Evolutionary conservation across 331 rosid species (phyloP).

Genomic region (Cucumis variabilis): DNA sequence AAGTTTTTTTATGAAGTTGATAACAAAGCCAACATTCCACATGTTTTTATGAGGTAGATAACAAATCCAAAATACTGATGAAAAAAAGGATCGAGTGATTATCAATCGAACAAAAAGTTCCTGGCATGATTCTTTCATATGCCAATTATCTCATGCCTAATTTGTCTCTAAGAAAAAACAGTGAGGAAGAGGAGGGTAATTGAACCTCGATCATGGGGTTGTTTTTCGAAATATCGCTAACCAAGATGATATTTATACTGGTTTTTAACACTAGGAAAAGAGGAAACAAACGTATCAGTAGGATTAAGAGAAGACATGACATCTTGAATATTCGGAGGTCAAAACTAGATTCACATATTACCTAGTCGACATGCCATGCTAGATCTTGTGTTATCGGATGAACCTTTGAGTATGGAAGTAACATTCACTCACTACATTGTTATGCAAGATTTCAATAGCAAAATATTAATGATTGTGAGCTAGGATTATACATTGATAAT

Average conservation of each 20-base stretch:
- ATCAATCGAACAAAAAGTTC: neutral
- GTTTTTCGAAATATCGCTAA: conserved; percentile 84
- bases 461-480: neutral
- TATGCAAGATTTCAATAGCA: conserved; percentile 38
- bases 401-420: conserved; percentile 81
- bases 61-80: neutral
- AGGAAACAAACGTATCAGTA: neutral
- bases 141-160: conserved; percentile 4
- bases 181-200: conserved; percentile 21
- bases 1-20: neutral
- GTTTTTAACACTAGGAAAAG: conserved; percentile 72
- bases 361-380: conserved; percentile 88
- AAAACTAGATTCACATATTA: conserved; percentile 32
- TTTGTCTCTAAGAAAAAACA: neutral
- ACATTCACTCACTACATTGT: conserved; percentile 64
- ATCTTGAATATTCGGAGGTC: conserved; percentile 7
- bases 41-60: neutral
- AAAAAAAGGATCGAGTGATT: neutral
- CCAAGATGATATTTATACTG: conserved; percentile 76
- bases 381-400: conserved; percentile 86
- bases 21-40: neutral
- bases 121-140: neutral
- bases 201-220: conserved; percentile 79
- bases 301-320: neutral
- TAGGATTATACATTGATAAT: neutral